These are phyloP conservation scores for Puccinia horiana DNA, from an alignment of 1,284 basidiomycete species.

Conservation along the genomic window DNA sequence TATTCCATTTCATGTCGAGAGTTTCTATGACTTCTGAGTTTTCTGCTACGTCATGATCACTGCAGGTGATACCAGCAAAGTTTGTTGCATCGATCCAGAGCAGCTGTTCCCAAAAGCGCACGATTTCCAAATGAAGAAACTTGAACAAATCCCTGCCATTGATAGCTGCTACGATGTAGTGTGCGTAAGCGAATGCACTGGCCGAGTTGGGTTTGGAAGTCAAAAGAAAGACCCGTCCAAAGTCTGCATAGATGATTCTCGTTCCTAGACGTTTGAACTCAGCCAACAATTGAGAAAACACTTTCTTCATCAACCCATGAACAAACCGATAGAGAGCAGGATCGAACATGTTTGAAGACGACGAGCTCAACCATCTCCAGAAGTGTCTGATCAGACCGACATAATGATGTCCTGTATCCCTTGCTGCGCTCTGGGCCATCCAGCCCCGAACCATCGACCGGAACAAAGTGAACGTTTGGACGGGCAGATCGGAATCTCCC, in stretches of 20 bases:
- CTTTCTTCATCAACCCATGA: constrained; percentile 95
- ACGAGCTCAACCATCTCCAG: constrained; percentile 93
- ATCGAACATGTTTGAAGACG: constrained; percentile 83
- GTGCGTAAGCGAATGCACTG: constrained; percentile 90
- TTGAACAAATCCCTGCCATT: constrained; percentile 94
- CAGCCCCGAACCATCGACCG: constrained; percentile 87
- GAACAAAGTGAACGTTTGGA: constrained; percentile 80
- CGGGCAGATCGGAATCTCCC: constrained; percentile 89
- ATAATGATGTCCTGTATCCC: constrained; percentile 65
- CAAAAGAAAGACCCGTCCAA: constrained; percentile 82
- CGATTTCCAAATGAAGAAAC: constrained; percentile 82
- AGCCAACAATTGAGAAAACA: constrained; percentile 91
- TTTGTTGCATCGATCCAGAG: constrained; percentile 96
- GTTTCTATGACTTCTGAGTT: constrained; percentile 52
- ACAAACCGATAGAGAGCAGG: constrained; percentile 90
- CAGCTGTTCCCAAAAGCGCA: constrained; percentile 90
- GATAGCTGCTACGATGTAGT: constrained; percentile 86
- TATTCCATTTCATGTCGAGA: constrained; percentile 93
- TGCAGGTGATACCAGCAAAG: constrained; percentile 83
- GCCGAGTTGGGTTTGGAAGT: constrained; percentile 91
- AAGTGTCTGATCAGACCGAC: constrained; percentile 75
- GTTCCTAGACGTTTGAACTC: constrained; percentile 96
- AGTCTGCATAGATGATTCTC: constrained; percentile 91
- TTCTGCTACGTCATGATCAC: constrained; percentile 63
- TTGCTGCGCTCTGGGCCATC: constrained; percentile 79